Evolutionary conservation across 768 basidiomycete genomes (phyloP), one percentile per base, ranked within the genome.

Genomic region (Suillus paluster): DNA sequence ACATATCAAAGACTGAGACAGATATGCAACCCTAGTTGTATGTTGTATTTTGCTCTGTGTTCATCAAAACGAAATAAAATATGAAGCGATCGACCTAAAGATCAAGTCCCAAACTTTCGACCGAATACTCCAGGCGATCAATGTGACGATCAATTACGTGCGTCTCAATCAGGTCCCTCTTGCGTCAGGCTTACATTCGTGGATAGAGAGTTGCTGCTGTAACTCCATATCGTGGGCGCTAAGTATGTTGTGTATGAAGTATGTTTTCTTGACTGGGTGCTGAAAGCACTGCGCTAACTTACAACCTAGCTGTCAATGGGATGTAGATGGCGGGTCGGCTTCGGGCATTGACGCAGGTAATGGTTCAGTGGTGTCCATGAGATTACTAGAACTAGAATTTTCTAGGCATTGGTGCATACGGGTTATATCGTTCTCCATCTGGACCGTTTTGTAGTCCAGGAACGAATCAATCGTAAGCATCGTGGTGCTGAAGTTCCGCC

Each of bases 161-260:
- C 23, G 64, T 44, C 19, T 27, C 11, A 54, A n/a, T 44, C 27
- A 21, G 10, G 27, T 33, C 33, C 23, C 41, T 44, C 44, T 5
- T 25, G 30, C 34, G 6, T 38, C 27, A 38, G 14, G 45, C 15
- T 39, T 52, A 23, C 44, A 19, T 44, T 12, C 10, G 49, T 46
- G 36, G 7, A 3, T 19, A 73, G 71, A 60, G 48, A 60, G 65
- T 25, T 71, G 71, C 41, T 73, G 72, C 45, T 73, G 72, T 36
- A 73, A 72, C 46, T 71, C 71, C 6, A 62, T 72, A 25, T 67
- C 72, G 7, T 72, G 64, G 57, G 66, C 65, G 30, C 46, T 73
- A 39, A 70, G 69, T 50, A 73, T 71, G 72, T 61, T 73, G 7
- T 73, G 72, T 50, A 62, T 72, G 59, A 73, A 70, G 71, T 72